Base-by-base conservation (phyloP, 2,329 filamentous ascomycete species). In the Bretziella fagacearum region DNA sequence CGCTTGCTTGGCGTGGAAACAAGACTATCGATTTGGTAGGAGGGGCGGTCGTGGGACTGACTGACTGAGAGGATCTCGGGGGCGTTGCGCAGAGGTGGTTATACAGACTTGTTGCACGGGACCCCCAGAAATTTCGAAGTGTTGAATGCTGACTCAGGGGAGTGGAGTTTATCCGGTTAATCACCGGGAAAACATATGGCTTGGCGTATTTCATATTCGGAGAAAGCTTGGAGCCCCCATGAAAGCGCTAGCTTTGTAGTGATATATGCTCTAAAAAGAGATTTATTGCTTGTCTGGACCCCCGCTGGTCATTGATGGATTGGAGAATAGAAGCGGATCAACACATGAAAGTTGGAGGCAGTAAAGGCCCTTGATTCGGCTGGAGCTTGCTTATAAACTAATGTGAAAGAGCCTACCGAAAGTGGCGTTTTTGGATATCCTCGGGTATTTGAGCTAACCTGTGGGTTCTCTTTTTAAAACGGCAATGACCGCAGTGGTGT, bases 261-360 rank as follows among this genome's bases (percentile, higher is more conserved):
- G 35, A 20, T 25, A 5, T 10, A 39, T 39, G 35, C 3, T 22
- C 23, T 39, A 39, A 20, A n/a, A 18, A 39, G 15, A 20, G 23
- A 39, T 39, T 39, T 39, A 39, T 23, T 11, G 18, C n/a, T 10
- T n/a, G 18, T n/a, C 8, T 20, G 17, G 8, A 10, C 35, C 18
- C n/a, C 33, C 20, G 17, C 8, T 6, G 8, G 35, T 10, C 11
- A 33, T 10, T 17, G 15, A 20, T 39, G 35, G 35, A 22, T 39
- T 39, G 35, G 35, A 39, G 35, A 39, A 39, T 8, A 3, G 35
- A 18, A 4, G 35, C 35, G 4, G 20, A 22, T 39, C 23, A 22
- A 39, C 18, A 39, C 23, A 20, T 39, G 35, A 22, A 39, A 33
- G 15, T 39, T 39, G 35, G 35, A 39, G 35, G 35, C n/a, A n/a